A percentile compares a stretch with the other conserved stretches of the same genome.
These are phyloP conservation scores for Galerina marginata DNA, from an alignment of 768 basidiomycete genomes.

Conservation along the genomic window DNA sequence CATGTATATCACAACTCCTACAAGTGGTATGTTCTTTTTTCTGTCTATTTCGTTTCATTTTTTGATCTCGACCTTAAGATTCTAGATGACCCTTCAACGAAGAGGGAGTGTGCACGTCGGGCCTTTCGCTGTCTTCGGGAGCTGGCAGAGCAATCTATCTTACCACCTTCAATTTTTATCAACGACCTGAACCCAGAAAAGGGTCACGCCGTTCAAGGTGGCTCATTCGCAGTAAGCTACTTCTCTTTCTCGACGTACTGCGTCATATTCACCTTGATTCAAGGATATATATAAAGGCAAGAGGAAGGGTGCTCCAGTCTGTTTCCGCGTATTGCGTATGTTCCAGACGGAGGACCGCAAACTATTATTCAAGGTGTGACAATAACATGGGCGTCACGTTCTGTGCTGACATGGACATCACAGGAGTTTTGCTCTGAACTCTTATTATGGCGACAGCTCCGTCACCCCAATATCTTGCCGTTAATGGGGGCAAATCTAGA, in stretches of 20 bases:
- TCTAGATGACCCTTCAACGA: constrained; percentile 15
- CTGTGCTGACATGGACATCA: background rate
- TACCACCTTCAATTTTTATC: constrained; percentile 30
- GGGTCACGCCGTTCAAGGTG: constrained; percentile 21
- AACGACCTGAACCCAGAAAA: constrained; percentile 14
- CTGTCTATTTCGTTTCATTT: background rate
- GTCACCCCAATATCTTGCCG: constrained; percentile 31
- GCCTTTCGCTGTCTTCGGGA: constrained; percentile 22
- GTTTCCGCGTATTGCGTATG: constrained; percentile 30
- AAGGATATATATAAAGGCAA: constrained; percentile 27
- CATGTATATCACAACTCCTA: constrained; percentile 24
- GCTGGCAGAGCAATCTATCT: constrained; percentile 18
- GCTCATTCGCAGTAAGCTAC: constrained; percentile 34
- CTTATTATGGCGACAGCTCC: constrained; percentile 28
- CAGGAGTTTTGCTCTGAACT: constrained; percentile 29
- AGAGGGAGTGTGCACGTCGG: background rate
- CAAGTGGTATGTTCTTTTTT: constrained; percentile 17
- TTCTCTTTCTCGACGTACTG: background rate
- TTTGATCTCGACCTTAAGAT: constrained; percentile 3
- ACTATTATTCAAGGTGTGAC: constrained; percentile 17
- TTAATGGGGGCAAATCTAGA: constrained; percentile 26
- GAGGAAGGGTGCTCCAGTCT: constrained; percentile 17
- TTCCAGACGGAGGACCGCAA: constrained; percentile 16
- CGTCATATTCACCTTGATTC: background rate
- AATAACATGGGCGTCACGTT: background rate